A percentile compares a stretch with the other conserved stretches of the same genome.
These are phyloP conservation scores for Ceratobasidium sp. DNA, from an alignment of 1,284 basidiomycete species.

Conservation along the genomic window DNA sequence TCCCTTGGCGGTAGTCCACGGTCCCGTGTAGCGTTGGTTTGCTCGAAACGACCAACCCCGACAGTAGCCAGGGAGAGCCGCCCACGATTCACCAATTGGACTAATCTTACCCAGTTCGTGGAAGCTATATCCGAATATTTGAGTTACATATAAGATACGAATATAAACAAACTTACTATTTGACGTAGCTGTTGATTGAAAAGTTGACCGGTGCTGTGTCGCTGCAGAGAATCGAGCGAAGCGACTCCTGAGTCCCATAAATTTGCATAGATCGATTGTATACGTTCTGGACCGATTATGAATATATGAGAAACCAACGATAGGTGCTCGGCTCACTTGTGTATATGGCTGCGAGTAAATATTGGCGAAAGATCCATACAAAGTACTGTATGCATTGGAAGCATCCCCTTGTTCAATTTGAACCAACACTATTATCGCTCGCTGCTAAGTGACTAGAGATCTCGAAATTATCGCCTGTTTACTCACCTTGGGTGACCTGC, in stretches of 20 bases:
- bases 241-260: background rate
- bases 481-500: background rate
- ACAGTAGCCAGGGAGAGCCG: conserved; percentile 36
- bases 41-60: conserved; percentile 44
- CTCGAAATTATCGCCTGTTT: background rate
- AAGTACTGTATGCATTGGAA: background rate
- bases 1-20: conserved; percentile 47
- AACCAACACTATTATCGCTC: background rate
- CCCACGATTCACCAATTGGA: conserved; percentile 46
- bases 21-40: conserved; percentile 47
- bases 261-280: conserved; percentile 14
- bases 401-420: conserved; percentile 17
- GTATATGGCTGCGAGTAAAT: conserved; percentile 3
- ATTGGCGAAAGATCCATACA: background rate
- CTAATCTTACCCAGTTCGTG: conserved; percentile 43
- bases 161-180: conserved; percentile 3
- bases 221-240: conserved; percentile 49
- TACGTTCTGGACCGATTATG: conserved; percentile 6
- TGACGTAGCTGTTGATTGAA: background rate
- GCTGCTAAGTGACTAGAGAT: conserved; percentile 14
- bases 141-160: background rate
- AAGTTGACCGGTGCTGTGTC: conserved; percentile 46
- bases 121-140: background rate
- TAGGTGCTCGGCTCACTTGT: background rate
- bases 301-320: too few relatives aligned